Base-by-base conservation (phyloP, 2,329 filamentous ascomycete genomes). In the Zasmidium cellare region DNA sequence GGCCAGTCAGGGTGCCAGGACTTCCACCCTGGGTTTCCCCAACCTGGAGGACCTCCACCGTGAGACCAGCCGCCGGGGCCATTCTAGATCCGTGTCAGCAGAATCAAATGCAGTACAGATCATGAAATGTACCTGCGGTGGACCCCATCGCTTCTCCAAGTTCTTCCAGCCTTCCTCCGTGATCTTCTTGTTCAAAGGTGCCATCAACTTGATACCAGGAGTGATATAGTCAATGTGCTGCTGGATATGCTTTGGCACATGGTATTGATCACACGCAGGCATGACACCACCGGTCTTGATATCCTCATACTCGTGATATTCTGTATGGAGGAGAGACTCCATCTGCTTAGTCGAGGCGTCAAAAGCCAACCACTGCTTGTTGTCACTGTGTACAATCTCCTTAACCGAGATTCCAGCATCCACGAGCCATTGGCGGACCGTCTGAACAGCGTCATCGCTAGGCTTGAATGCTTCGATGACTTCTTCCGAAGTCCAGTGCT, bases 281-380 rank as follows among this genome's bases (percentile, higher is more conserved):
- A 71, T 68, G 0, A 64, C 65, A 20, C 64, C 65, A 9, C 72
- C 73, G 12, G 65, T 72, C 16, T 67, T 59, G 23, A 61, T 56
- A 56, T 77, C 70, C 9, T 71, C 65, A 58, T 74, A 76, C n/a
- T 73, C 56, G 51, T 72, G 74, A 61, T 77, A 78, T 52, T 76
- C 64, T 1, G 76, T 72, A 18, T 68, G 66, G 12, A 78, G 64
- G 12, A 78, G 65, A 2, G 58, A 52, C 55, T 78, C 75, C 2
- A 72, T 64, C 51, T 77, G 75, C 9, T 66, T 60, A 1, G 72
- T 69, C 1, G 70, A 62, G 0, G 72, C 69, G 44, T 77, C 70
- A 50, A 78, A 76, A n/a, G 74, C 69, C 2, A 78, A 63, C 74
- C 75, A 77, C n/a, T 59, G 62, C 9, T 58, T 63, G 18, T 73